Evolutionary conservation across 257 asterid genomes (phyloP), one percentile per base, ranked within the genome.

Genomic region (Asclepias syriaca): DNA sequence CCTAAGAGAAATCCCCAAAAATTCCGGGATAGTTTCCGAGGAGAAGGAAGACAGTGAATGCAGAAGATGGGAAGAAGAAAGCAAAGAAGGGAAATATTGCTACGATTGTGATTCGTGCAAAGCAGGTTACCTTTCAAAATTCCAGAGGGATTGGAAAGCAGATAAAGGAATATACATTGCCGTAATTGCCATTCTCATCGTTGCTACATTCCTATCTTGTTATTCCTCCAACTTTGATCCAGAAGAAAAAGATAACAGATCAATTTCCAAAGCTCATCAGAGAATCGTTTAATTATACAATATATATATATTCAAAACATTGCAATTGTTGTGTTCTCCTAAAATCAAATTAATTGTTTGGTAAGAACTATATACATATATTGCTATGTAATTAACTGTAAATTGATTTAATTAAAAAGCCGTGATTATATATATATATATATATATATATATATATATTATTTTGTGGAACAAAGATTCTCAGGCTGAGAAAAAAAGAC

Each of bases 91-190:
- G 50, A 65, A 69, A 32, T 75, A 43, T 43, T 43, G 83, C 74
- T 75, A 75, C 4, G 76, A 75, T 22, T 80, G 80, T 70, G 80
- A 80, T 46, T 80, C 83, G 4, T 75, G 83, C 83, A 80, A 76
- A 71, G 84, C 84, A 43, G 81, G 80, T 56, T 80, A 68, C 65
- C 69, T 80, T 14, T 65, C 84, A 9, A 65, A 80, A 60, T 72
- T 68, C 69, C 81, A 80, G 67, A 64, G 61, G 69, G 59, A 57
- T 27, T 80, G 81, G 81, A 74, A 65, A 37, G 69, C 72, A 1
- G 72, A 72, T 24, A 72, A 45, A 57, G 77, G 64, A 34, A 51
- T 69, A 7, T 60, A 45, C 73, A 57, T 72, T 4, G 12, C 48
- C 22, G 51, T 60, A 9, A 45, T 65, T 13, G 6, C 58, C 39